Conservation (phyloP, 2,329 filamentous ascomycete genomes). For the Fusarium abutilonis region DNA sequence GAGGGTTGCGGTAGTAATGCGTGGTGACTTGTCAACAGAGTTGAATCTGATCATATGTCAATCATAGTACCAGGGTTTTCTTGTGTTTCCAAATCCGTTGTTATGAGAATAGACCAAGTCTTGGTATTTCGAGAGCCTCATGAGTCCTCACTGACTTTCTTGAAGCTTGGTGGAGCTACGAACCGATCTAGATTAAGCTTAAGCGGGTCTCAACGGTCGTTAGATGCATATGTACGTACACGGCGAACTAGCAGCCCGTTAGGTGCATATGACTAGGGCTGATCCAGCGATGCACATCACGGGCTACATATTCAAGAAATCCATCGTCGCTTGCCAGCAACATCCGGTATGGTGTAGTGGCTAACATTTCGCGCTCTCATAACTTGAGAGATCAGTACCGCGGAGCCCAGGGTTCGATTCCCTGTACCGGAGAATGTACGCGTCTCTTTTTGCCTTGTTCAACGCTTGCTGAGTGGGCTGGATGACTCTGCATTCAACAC, state of each 20-base stretch:
- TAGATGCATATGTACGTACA: background rate
- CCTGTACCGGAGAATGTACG: background rate
- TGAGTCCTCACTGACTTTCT: slow-evolving; percentile 10
- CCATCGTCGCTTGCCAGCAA: background rate
- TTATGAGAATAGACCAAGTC: background rate
- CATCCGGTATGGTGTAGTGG: slow-evolving; percentile 47
- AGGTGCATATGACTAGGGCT: background rate
- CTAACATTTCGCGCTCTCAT: slow-evolving; percentile 46
- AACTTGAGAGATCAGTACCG: slow-evolving; percentile 31
- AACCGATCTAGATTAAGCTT: background rate
- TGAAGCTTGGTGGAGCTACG: background rate
- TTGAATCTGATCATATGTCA: background rate
- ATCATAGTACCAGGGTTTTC: background rate
- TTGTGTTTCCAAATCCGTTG: background rate
- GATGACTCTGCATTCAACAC: slow-evolving; percentile 20
- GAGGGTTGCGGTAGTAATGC: slow-evolving; percentile 13
- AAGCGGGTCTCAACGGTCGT: background rate
- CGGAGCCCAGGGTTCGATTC: slow-evolving; percentile 9
- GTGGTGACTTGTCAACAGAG: slow-evolving; percentile 9
- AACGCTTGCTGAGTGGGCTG: slow-evolving; percentile 1
- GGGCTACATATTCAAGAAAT: background rate
- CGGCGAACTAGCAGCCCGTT: background rate
- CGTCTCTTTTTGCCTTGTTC: slow-evolving; percentile 3
- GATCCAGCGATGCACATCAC: too few relatives aligned
- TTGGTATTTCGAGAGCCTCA: background rate